Percentiles rank a stretch among this genome's conserved stretches.
phyloP scores from a whole-genome alignment of 257 asterid species.

The Osmanthus fragrans region DNA sequence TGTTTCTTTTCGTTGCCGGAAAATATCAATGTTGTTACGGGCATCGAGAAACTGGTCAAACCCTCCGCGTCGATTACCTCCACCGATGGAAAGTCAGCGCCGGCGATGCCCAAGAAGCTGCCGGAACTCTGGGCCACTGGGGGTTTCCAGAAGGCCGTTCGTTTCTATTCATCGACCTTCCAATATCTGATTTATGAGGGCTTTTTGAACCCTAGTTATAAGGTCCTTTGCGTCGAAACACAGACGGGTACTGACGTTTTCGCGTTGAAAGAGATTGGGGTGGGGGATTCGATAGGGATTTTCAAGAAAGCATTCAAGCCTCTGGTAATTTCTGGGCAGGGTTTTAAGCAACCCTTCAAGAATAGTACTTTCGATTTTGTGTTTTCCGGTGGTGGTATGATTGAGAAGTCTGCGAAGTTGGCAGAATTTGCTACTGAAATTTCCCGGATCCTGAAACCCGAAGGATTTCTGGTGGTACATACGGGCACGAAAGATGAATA shows the following conservation, averaged over 20 bases:
- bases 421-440: constrained; percentile 38
- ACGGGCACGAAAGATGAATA: constrained; percentile 43
- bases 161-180: constrained; percentile 28
- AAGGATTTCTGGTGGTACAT: constrained; percentile 52
- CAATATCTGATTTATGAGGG: constrained; percentile 37
- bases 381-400: constrained; percentile 47
- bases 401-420: constrained; percentile 34
- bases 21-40: constrained; percentile 13
- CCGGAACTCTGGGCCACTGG: constrained; percentile 26
- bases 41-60: neutral
- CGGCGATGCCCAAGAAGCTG: constrained; percentile 14
- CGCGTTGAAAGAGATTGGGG: constrained; percentile 24
- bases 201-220: constrained; percentile 22
- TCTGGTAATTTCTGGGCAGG: constrained; percentile 34
- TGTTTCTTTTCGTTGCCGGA: constrained; percentile 34
- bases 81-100: neutral
- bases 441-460: constrained; percentile 47
- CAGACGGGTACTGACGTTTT: constrained; percentile 10
- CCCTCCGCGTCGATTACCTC: neutral
- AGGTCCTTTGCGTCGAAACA: constrained; percentile 30
- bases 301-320: constrained; percentile 23
- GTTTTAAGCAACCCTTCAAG: constrained; percentile 34
- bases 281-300: constrained; percentile 17
- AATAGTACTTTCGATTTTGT: constrained; percentile 37
- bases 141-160: constrained; percentile 24